Evolutionary conservation across 2,329 filamentous ascomycete species (phyloP).

Genomic region (Pseudocercospora crystallina): DNA sequence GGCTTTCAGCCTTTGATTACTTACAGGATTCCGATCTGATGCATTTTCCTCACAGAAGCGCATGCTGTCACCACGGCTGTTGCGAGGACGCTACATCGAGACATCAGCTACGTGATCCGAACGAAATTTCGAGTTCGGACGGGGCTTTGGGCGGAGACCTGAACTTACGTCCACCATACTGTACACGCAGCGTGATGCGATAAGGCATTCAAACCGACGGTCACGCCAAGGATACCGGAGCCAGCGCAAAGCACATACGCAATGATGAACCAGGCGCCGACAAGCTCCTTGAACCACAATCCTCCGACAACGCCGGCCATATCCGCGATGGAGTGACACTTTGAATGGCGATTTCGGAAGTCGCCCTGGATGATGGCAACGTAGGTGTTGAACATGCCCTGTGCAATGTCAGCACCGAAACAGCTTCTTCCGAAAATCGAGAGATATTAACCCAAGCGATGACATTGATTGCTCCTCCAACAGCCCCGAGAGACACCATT

Average conservation of each 20-base stretch:
- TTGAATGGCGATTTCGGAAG: conserved; percentile 51
- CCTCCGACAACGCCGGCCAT: conserved; percentile 60
- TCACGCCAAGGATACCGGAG: conserved; percentile 59
- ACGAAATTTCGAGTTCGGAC: too few species aligned
- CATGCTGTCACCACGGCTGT: conserved; percentile 49
- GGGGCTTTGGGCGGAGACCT: too few species aligned
- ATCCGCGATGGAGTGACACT: conserved; percentile 55
- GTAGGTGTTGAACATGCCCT: conserved; percentile 4
- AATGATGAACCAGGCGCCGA: conserved; percentile 57
- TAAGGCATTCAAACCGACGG: conserved; percentile 60
- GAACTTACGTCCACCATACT: conserved; percentile 48
- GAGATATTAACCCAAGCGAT: conserved; percentile 41
- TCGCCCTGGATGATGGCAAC: conserved; percentile 29
- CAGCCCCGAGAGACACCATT: conserved; percentile 49
- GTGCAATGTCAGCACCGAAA: conserved; percentile 17
- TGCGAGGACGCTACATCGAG: conserved; percentile 44
- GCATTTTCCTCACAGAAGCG: conserved; percentile 56
- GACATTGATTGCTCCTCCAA: conserved; percentile 50
- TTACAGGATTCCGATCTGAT: conserved; percentile 58
- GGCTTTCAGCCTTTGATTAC: too few species aligned
- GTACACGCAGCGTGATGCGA: conserved; percentile 60
- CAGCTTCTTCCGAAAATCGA: conserved; percentile 43
- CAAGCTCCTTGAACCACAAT: conserved; percentile 51
- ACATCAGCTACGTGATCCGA: neutral
- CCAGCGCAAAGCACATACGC: conserved; percentile 58